Percentiles rank a stretch among this genome's conserved stretches.
Conservation (phyloP, 768 basidiomycete genomes). For the Mrakia hoshinonis region DNA sequence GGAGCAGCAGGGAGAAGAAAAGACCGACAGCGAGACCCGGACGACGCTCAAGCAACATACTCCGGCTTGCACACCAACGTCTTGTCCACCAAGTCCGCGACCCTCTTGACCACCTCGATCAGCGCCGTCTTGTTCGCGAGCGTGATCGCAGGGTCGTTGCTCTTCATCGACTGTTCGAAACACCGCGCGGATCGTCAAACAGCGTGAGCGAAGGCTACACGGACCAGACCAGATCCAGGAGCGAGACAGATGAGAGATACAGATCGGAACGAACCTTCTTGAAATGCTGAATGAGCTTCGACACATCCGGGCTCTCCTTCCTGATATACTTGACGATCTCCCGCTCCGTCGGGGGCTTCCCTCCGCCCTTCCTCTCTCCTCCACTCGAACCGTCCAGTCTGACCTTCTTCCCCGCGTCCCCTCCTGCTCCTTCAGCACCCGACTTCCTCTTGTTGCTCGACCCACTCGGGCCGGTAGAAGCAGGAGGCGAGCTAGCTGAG, state of each 20-base stretch:
- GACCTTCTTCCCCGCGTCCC: constrained; percentile 15
- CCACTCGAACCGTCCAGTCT: background rate
- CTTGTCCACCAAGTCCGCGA: constrained; percentile 2
- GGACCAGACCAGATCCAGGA: background rate
- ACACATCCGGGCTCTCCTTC: constrained; percentile 2
- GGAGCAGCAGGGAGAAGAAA: background rate
- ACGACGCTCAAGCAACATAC: background rate
- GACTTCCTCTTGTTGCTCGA: constrained; percentile 23
- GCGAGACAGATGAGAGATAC: background rate
- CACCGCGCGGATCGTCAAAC: background rate
- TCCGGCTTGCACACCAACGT: constrained; percentile 10
- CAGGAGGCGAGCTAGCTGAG: background rate
- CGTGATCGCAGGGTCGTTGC: constrained; percentile 4
- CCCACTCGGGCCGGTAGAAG: background rate
- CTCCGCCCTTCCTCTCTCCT: background rate
- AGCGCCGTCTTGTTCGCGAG: constrained; percentile 22
- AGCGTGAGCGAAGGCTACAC: background rate
- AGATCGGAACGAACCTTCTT: constrained; percentile 13
- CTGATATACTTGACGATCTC: constrained; percentile 25
- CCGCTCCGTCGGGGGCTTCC: constrained; percentile 16
- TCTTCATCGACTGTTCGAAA: constrained; percentile 13
- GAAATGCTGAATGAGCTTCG: constrained; percentile 26
- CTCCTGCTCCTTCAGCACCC: background rate
- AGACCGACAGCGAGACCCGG: background rate
- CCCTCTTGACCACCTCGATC: constrained; percentile 20